Conservation (phyloP, 2,329 filamentous ascomycete genomes). For the Macrophomina pseudophaseolina region DNA sequence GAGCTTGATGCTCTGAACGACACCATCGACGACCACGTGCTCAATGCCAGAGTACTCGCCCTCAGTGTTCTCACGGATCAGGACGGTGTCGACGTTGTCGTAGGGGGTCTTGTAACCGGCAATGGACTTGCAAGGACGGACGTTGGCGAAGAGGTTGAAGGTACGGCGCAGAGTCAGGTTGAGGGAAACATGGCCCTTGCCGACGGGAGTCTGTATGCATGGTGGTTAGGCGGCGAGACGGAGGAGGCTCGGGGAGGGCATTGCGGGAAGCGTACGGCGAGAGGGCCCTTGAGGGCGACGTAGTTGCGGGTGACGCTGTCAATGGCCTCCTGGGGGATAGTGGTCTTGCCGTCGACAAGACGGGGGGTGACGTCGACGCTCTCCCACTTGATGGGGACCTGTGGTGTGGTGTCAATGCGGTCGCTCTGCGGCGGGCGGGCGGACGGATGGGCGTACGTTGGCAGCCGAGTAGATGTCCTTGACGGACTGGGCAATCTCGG, state of each 20-base stretch:
- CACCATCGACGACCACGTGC: conserved; percentile 96
- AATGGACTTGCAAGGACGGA: conserved; percentile 96
- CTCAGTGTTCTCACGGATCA: conserved; percentile 99
- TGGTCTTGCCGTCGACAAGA: conserved; percentile 92
- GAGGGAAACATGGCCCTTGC: conserved; percentile 98
- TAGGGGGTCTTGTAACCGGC: conserved; percentile 98
- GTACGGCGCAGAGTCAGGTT: conserved; percentile 98
- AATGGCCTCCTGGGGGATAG: conserved; percentile 91
- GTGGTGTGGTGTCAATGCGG: conserved; percentile 28
- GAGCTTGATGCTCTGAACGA: conserved; percentile 99
- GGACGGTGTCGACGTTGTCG: conserved; percentile 93
- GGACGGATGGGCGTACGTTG: conserved; percentile 64
- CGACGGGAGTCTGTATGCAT: conserved; percentile 76
- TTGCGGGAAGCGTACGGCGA: conserved; percentile 70
- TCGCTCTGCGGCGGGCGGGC: conserved; percentile 16
- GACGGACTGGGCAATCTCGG: conserved; percentile 95
- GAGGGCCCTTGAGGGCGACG: conserved; percentile 96
- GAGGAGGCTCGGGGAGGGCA: conserved; percentile 12
- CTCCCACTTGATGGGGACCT: conserved; percentile 96
- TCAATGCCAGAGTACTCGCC: conserved; percentile 99
- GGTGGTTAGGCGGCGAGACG: conserved; percentile 34
- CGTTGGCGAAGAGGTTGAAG: conserved; percentile 99
- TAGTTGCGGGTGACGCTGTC: conserved; percentile 93
- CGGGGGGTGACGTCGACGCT: conserved; percentile 93
- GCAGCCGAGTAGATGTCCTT: conserved; percentile 98